Evolutionary conservation across 305 asterid species (phyloP).

Genomic region (Solanum hybrid): DNA sequence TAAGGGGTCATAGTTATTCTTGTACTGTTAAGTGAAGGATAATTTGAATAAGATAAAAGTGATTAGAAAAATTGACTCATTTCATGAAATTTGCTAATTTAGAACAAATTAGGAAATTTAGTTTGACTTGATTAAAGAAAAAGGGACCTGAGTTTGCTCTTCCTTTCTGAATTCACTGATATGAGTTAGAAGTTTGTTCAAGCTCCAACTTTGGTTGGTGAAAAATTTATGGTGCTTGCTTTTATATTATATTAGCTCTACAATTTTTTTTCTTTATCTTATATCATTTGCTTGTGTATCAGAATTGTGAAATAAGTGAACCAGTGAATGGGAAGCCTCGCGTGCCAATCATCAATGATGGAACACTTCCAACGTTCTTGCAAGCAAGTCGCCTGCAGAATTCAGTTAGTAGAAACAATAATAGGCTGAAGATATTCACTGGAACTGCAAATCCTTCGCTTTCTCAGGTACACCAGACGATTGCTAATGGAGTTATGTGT

Average conservation of each 20-base stretch:
- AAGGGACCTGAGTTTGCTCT: not conserved
- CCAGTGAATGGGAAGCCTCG: constrained; percentile 63
- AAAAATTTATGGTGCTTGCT: not conserved
- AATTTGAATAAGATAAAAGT: not conserved
- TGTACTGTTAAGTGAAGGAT: not conserved
- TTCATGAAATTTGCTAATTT: not conserved
- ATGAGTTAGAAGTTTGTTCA: not conserved
- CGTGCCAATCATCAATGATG: constrained; percentile 63
- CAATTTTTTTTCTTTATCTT: not conserved
- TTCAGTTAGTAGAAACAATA: constrained; percentile 24
- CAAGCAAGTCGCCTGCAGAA: constrained; percentile 49
- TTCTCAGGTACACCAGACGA: constrained; percentile 44
- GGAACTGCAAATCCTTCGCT: constrained; percentile 60
- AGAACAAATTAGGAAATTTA: not conserved
- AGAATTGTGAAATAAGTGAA: constrained; percentile 60
- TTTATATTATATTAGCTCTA: not conserved
- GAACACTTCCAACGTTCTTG: constrained; percentile 42
- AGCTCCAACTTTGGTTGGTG: not conserved
- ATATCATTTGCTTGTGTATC: constrained; percentile 6
- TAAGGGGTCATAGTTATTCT: not conserved
- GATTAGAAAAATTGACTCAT: not conserved
- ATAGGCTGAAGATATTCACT: constrained; percentile 62
- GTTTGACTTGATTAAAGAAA: not conserved
- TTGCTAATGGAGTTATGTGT: not conserved
- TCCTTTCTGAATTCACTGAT: not conserved